Conservation (phyloP, 1,284 basidiomycete species). For the Ceratobasidium sp. region DNA sequence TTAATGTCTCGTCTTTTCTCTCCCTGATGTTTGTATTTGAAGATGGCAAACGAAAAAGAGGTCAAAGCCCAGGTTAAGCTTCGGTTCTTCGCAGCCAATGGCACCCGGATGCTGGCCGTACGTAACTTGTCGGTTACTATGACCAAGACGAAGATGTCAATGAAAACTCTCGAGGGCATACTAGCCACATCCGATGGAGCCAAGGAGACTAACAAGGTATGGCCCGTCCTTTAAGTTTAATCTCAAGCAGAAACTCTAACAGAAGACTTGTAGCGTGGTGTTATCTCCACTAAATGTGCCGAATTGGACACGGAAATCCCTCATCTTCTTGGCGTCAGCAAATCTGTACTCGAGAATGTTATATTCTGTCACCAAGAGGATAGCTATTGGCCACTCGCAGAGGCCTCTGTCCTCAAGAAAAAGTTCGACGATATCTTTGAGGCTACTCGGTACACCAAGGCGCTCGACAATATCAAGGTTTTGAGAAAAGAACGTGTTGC, state of each 20-base stretch:
- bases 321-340: conserved; percentile 92
- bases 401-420: conserved; percentile 93
- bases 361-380: conserved; percentile 99
- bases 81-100: conserved; percentile 90
- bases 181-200: conserved; percentile 73
- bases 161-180: conserved; percentile 98
- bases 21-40: not conserved
- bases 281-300: conserved; percentile 94
- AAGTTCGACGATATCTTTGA: conserved; percentile 99
- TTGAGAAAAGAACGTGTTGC: conserved; percentile 89
- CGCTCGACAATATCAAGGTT: conserved; percentile 90
- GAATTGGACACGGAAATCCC: conserved; percentile 97
- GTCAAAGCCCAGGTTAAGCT: conserved; percentile 98
- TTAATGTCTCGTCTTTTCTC: not conserved
- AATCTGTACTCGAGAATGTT: conserved; percentile 96
- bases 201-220: conserved; percentile 75
- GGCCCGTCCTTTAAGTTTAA: not conserved
- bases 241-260: not conserved
- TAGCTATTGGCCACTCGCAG: conserved; percentile 96
- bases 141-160: conserved; percentile 91
- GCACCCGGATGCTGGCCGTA: conserved; percentile 89
- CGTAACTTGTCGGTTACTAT: conserved; percentile 93
- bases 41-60: conserved; percentile 97
- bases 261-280: conserved; percentile 69
- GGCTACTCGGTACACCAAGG: conserved; percentile 98